Evolutionary conservation across 1,284 basidiomycete genomes (phyloP).

Genomic region (Ganoderma meredithae): DNA sequence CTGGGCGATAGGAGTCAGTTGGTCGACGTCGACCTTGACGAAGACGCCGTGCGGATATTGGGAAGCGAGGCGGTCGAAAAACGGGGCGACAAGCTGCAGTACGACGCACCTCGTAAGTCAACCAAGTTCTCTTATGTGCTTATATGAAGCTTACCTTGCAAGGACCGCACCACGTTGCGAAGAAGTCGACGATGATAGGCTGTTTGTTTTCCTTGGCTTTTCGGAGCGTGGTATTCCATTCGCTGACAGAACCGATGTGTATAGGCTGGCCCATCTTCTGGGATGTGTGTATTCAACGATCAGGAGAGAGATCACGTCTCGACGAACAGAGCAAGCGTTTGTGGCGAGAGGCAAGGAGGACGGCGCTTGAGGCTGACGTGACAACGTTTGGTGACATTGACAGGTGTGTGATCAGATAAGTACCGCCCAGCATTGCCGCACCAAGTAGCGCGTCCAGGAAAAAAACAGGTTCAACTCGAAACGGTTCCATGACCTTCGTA

Average conservation of each 20-base stretch:
- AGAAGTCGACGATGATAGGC: conserved; percentile 23
- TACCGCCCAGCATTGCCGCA: too few relatives aligned
- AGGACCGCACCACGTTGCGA: conserved; percentile 22
- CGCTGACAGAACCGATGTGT: conserved; percentile 18
- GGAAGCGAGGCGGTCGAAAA: conserved; percentile 17
- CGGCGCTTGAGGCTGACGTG: conserved; percentile 8
- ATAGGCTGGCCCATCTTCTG: conserved; percentile 12
- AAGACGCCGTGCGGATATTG: conserved; percentile 17
- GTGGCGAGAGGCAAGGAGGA: not conserved
- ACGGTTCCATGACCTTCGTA: too few relatives aligned
- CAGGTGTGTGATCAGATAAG: not conserved
- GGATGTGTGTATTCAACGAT: not conserved
- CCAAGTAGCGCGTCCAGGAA: too few relatives aligned
- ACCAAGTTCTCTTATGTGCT: conserved; percentile 1
- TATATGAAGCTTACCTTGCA: conserved; percentile 23
- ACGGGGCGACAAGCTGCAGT: conserved; percentile 12
- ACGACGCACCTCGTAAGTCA: not conserved
- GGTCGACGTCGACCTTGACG: conserved; percentile 23
- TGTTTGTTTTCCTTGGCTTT: conserved; percentile 16
- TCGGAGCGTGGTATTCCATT: conserved; percentile 22
- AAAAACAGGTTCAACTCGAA: too few relatives aligned
- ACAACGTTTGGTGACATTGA: not conserved
- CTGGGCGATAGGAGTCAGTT: conserved; percentile 14
- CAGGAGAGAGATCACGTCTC: not conserved
- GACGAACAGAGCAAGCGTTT: not conserved